Conservation (phyloP, 2,329 filamentous ascomycete species). For the Microsporum ferrugineum region DNA sequence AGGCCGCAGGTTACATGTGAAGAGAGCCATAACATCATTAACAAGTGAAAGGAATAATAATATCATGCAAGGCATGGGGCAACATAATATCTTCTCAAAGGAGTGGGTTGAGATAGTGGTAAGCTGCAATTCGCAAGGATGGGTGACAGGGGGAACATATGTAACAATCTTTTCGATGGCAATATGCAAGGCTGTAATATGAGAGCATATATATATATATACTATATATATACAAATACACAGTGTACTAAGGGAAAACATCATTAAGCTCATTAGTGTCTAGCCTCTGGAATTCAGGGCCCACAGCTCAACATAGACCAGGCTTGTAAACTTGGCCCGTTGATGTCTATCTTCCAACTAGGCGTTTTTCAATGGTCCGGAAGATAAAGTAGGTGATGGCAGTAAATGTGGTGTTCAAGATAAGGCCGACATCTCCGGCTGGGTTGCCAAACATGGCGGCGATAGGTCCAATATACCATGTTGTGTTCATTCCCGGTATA, state of each 20-base stretch:
- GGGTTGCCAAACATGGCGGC: not conserved
- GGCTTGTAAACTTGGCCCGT: not conserved
- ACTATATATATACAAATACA: not conserved
- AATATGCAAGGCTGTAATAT: not conserved
- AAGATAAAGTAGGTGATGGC: constrained; percentile 1
- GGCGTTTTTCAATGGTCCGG: constrained; percentile 3
- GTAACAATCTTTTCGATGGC: too few relatives aligned
- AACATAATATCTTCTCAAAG: too few relatives aligned
- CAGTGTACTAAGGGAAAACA: too few relatives aligned
- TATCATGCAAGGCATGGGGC: too few relatives aligned
- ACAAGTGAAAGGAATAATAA: too few relatives aligned
- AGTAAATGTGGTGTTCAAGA: not conserved
- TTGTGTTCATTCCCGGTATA: not conserved
- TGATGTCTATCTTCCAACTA: constrained; percentile 3
- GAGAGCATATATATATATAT: not conserved
- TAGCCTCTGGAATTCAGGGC: too few relatives aligned
- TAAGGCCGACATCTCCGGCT: not conserved
- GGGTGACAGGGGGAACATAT: too few relatives aligned
- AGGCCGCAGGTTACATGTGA: too few relatives aligned
- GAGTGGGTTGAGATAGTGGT: too few relatives aligned
- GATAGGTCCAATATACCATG: constrained; percentile 5
- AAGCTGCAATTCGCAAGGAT: too few relatives aligned
- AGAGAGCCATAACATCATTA: too few relatives aligned
- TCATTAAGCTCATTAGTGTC: too few relatives aligned
- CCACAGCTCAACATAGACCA: not conserved